phyloP scores from a whole-genome alignment of 2,329 filamentous ascomycete species.

The Arachnomyces sp. region DNA sequence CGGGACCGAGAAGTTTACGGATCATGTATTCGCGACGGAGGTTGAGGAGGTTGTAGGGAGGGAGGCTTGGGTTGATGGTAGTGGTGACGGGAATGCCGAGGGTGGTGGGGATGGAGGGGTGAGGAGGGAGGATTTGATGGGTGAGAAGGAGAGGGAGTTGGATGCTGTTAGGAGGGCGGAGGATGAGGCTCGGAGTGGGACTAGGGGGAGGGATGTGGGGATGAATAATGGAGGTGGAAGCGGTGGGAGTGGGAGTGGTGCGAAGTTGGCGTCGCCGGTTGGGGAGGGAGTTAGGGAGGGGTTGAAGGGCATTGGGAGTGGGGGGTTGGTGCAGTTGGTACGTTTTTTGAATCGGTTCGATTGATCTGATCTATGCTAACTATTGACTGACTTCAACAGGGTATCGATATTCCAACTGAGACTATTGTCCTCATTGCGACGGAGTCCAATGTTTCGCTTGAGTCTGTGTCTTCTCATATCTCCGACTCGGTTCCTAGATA shows the following conservation, averaged over 20 bases:
- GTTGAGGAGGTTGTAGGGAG: constrained; percentile 48
- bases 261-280: constrained; percentile 37
- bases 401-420: constrained; percentile 41
- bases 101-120: constrained; percentile 14
- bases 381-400: constrained; percentile 22
- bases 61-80: constrained; percentile 48
- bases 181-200: constrained; percentile 49
- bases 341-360: constrained; percentile 14
- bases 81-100: constrained; percentile 35
- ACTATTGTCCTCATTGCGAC: constrained; percentile 47
- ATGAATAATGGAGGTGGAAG: constrained; percentile 30
- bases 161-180: constrained; percentile 53
- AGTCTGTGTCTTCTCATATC: constrained; percentile 41
- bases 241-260: constrained; percentile 11
- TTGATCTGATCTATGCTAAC: constrained; percentile 15
- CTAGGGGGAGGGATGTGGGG: constrained; percentile 40
- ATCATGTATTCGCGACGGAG: constrained; percentile 53
- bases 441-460: constrained; percentile 36
- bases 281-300: constrained; percentile 48
- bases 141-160: constrained; percentile 52
- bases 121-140: constrained; percentile 47
- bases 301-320: constrained; percentile 34
- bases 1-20: constrained; percentile 52
- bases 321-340: constrained; percentile 45
- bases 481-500: constrained; percentile 51